Evolutionary conservation across 108 stramenopile species (phyloP), one percentile per base, ranked within the genome.

Genomic region (Pinguiococcus pyrenoidosus): DNA sequence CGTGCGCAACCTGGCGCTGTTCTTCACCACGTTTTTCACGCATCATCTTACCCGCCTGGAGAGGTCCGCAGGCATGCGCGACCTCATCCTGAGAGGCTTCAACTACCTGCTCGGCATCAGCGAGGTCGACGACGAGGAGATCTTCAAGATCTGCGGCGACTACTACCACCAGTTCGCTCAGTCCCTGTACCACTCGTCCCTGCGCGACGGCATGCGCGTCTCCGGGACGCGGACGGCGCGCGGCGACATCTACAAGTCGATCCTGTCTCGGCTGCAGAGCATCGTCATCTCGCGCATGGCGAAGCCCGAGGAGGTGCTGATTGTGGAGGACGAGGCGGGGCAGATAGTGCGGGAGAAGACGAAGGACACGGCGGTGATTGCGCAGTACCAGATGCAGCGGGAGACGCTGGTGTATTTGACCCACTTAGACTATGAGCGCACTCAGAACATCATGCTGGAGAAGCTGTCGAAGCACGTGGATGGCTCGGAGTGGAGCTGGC

Each of bases 301-400:
- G 51, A 96, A 96, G 60, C 98, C 98, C n/a, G 94, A 99, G 59
- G 98, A 99, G 70, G 98, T 99, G 13, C 77, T 99, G 51, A 84
- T 99, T 60, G 93, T 94, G 2, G 93, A 95, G 62, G 92, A 94
- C 59, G 98, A 96, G 52, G 89, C 92, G 53, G 98, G 98, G 34
- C 87, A 94, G 62, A 87, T 92, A 55, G 89, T 91, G 12, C 74
- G 94, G 36, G 89, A 91, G 70, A 81, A 81, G 14, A 90, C 89
- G 42, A 92, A 90, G 64, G 98, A 96, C 55, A 95, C 92, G 1
- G 92, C 94, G 56, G 94, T 89, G 5, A 92, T 96, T 62, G 98
- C 93, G 7, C 92, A 96, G 68, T 95, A 96, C 79, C 92, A 96
- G 70, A 92, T 88, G 24, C 92, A 96, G 93, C 70, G 92, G 33